Evolutionary conservation across 164 flowering plant species (phyloP).

Genomic region (Platanus orientalis): DNA sequence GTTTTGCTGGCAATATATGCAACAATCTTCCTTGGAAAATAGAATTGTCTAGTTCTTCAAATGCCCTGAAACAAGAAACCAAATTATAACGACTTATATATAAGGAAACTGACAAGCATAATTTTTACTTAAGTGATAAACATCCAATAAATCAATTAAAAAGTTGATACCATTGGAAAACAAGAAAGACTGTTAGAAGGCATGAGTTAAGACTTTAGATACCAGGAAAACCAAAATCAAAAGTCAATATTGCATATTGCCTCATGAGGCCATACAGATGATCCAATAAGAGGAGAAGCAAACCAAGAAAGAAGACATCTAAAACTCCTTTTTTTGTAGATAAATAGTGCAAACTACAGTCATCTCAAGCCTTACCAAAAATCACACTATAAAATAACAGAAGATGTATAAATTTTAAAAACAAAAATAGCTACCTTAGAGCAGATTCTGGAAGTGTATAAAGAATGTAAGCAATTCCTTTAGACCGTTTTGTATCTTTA

Average conservation of each 20-base stretch:
- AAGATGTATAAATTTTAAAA: not conserved
- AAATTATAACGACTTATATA: not conserved
- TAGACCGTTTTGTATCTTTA: constrained; percentile 79
- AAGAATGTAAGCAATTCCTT: constrained; percentile 75
- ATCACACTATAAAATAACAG: not conserved
- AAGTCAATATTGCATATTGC: not conserved
- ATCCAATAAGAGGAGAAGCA: not conserved
- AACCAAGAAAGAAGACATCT: not conserved
- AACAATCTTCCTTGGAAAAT: constrained; percentile 88
- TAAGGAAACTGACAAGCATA: not conserved
- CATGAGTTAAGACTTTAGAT: not conserved
- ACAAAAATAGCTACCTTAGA: constrained; percentile 41
- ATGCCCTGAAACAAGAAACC: constrained; percentile 54
- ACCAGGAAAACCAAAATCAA: not conserved
- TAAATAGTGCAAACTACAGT: too few species aligned
- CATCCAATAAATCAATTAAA: not conserved
- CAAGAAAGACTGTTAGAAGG: too few species aligned
- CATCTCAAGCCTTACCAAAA: not conserved
- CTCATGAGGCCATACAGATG: not conserved
- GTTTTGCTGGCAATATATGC: constrained; percentile 82
- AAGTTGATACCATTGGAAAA: too few species aligned
- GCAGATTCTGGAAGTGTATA: constrained; percentile 76
- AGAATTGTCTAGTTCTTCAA: constrained; percentile 74
- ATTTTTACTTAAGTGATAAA: not conserved
- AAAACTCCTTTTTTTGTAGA: not conserved